Evolutionary conservation across 805 yeast genomes (phyloP), one percentile per base, ranked within the genome.

Genomic region (Debaryomyces castellii): DNA sequence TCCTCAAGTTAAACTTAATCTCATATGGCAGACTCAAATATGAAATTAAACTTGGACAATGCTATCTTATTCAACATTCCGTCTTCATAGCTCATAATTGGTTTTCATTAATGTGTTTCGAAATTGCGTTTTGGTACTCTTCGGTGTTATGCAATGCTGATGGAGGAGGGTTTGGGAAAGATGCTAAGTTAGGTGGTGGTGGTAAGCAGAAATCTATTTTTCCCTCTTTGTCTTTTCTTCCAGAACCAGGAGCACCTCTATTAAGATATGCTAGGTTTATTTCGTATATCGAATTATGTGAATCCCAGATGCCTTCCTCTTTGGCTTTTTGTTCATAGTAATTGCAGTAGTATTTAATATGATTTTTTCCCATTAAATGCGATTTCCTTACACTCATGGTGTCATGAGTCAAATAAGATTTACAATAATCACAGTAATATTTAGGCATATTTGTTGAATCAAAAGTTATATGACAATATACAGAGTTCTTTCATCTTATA

Each of bases 351-450:
- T 78, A 73, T 49, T 78, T 76, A 36, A 87, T 71, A 63, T 89
- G 97, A 62, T 87, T 84, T 54, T 79, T 81, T 8, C 97, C 97
- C 33, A 77, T 69, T 35, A 87, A 63, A 64, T 89, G 97, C 35
- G 89, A 82, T 57, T 85, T 84, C 18, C 96, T 68, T 44, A 89
- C 96, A 67, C 94, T 85, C 55, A 81, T 71, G n/a, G 94, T 85
- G 64, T 89, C 96, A 61, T 89, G 96, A 1, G 96, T 89, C 47
- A 90, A 69, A 55, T 85, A 85, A 16, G 89, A 81, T 58, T 82
- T 82, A 62, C 96, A 89, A 61, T 89, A 89, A 54, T 86, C 94
- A 64, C 96, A 89, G 66, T 84, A 86, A 62, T 83, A 87, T 51
- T 83, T 78, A 2, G 82, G 85, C 90, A 85, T 82, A 40, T 33